Base-by-base conservation (phyloP, 768 basidiomycete species). In the Rhizopogon roseolus region DNA sequence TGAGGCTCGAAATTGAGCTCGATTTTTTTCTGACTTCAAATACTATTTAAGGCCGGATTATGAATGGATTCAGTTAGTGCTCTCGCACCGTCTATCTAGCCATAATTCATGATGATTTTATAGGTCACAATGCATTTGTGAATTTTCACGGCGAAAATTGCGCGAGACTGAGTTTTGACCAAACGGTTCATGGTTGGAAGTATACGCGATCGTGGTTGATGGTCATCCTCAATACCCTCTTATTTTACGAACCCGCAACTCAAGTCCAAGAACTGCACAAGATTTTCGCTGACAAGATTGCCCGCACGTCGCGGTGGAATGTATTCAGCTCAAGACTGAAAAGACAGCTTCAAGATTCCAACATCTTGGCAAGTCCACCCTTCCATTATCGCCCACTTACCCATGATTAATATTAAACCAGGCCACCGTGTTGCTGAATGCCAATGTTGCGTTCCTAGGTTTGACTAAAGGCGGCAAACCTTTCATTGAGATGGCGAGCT, bases 401-500 rank as follows among this genome's bases (percentile, higher is more conserved):
- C 10, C 32, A 8, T 11, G 14, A 54, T 38, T 10, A 19, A 28
- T 39, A 6, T 11, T 36, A 11, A 19, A 28, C 5, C 48, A 85
- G 82, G 76, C 75, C 1, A 81, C 80, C 0, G 81, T 85, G 3
- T 66, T 86, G 16, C 61, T 85, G 19, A 79, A 77, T 32, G 80
- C 78, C 11, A 83, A 84, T 45, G 79, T 86, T 0, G 77, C 73
- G 0, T 82, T 85, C 57, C 66, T 87, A 19, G 76, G 81, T 2
- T 82, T 85, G 28, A 68, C 53, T 41, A 17, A 63, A 41, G 59
- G 56, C 22, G 60, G 58, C 5, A 54, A 41, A 22, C 66, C 60
- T 5, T 52, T 63, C 1, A 67, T 67, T 0, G 73, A 79, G 42
- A 71, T 75, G 22, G 62, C 75, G 13, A 72, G 70, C 50, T 81